Base-by-base conservation (phyloP, 768 basidiomycete genomes). In the Trametes cingulata region DNA sequence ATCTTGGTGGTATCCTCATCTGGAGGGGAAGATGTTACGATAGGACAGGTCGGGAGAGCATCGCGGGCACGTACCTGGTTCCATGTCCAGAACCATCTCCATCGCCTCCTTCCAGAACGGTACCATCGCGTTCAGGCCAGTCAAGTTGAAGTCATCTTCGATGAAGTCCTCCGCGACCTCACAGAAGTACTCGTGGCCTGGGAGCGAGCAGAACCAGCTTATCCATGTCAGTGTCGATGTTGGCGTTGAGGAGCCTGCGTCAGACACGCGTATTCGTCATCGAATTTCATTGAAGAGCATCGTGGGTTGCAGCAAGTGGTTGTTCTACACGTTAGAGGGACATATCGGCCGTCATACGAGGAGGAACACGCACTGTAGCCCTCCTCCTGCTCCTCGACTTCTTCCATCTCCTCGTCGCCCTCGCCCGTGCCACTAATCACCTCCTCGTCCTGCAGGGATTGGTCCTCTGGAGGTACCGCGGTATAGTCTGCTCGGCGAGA, bases 91-190 rank as follows among this genome's bases (percentile, higher is more conserved):
- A 15, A 99, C 94, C 97, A 99, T 99, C 78, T 99, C 97, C 89
- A 99, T 91, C 45, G 97, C 97, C 74, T 99, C 97, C 74, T 98
- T 98, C 94, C 96, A 99, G 73, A 99, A 99, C 8, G 97, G 97
- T 17, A 98, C 97, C 87, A 95, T 87, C 33, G 84, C 83, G 70
- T 95, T 96, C 72, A 99, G 76, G 6, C 97, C 97, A 6, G 97
- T 99, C 39, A 99, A 80, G 77, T 99, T 99, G 79, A 99, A 99
- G 72, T 98, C 93, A 76, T 99, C 97, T 73, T 98, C 94, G 73
- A 99, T 98, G 75, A 98, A 99, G 72, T 99, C 97, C 72, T 97
- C 95, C 59, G 93, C 88, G 47, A 98, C 95, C 77, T 97, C 95
- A 75, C 93, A 95, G 73, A 97, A 98, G 79, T 97, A 98, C 76